Conservation (phyloP, 768 basidiomycete genomes). For the Coprinopsis cinerea region DNA sequence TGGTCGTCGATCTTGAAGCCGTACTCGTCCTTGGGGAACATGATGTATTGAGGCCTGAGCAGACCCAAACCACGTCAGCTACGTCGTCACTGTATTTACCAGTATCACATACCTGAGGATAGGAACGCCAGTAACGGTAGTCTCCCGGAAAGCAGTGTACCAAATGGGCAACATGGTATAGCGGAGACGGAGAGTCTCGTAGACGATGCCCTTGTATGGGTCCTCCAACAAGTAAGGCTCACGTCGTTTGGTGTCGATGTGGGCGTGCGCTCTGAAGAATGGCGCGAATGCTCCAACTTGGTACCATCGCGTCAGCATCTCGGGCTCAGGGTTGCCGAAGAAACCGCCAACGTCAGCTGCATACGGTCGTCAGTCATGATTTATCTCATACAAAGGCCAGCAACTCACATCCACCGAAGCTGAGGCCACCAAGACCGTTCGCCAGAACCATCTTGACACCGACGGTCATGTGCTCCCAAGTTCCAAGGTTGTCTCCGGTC, state of each 20-base stretch:
- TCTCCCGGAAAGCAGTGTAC: slow-evolving; percentile 97
- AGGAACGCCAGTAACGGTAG: slow-evolving; percentile 74
- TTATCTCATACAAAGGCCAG: not conserved
- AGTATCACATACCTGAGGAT: slow-evolving; percentile 61
- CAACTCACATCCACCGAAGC: slow-evolving; percentile 81
- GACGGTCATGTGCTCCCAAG: slow-evolving; percentile 96
- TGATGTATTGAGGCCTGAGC: slow-evolving; percentile 86
- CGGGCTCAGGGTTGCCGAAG: slow-evolving; percentile 93
- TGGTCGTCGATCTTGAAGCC: slow-evolving; percentile 94
- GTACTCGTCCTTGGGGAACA: slow-evolving; percentile 82
- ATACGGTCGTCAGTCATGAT: slow-evolving; percentile 7
- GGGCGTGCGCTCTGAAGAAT: slow-evolving; percentile 98
- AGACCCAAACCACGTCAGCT: not conserved
- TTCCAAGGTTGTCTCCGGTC: slow-evolving; percentile 97
- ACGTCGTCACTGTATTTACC: not conserved
- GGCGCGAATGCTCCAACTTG: slow-evolving; percentile 92
- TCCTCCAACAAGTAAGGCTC: slow-evolving; percentile 92
- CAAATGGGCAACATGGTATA: slow-evolving; percentile 88
- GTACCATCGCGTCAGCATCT: slow-evolving; percentile 97
- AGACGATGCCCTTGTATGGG: slow-evolving; percentile 79
- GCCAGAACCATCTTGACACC: slow-evolving; percentile 91
- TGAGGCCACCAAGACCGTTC: slow-evolving; percentile 85
- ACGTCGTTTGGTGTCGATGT: slow-evolving; percentile 95
- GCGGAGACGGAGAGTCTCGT: slow-evolving; percentile 71
- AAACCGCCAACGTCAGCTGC: slow-evolving; percentile 97